Evolutionary conservation across 78 protist genomes (phyloP).

Genomic region (Polysphondylium violaceum): DNA sequence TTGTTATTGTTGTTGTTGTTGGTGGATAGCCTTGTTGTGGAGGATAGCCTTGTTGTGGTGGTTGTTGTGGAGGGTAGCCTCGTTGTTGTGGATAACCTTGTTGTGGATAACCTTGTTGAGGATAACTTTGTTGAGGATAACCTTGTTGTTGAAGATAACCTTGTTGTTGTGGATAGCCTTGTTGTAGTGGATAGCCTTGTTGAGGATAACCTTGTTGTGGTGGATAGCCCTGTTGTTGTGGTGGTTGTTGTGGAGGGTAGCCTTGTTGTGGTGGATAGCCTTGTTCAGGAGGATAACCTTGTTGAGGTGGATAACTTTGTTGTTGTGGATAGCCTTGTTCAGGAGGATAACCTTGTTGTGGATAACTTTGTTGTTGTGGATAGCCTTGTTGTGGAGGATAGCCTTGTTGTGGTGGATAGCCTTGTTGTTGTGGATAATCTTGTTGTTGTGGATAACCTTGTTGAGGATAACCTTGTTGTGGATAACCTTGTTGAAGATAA

Average conservation of each 20-base stretch:
- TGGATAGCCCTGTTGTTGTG: conserved; percentile 6
- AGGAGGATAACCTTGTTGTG: too few relatives aligned
- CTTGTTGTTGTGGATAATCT: conserved; percentile 57
- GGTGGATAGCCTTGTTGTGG: conserved; percentile 22
- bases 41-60: conserved; percentile 23
- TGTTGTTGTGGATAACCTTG: too few relatives aligned
- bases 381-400: conserved; percentile 38
- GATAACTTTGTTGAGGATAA: conserved; percentile 16
- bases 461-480: too few relatives aligned
- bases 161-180: not conserved
- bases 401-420: conserved; percentile 30
- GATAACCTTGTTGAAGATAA: too few relatives aligned
- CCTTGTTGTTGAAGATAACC: not conserved
- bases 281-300: not conserved
- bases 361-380: conserved; percentile 38
- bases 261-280: not conserved
- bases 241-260: conserved; percentile 18
- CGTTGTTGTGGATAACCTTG: conserved; percentile 14
- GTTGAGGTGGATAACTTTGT: conserved; percentile 1
- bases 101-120: conserved; percentile 22
- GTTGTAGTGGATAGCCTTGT: too few relatives aligned
- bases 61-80: not conserved
- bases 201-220: conserved; percentile 12
- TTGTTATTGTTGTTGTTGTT: conserved; percentile 2
- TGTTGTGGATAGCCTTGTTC: conserved; percentile 20